phyloP scores from a whole-genome alignment of 768 basidiomycete species.

The Brasilioporus rufonigricans region DNA sequence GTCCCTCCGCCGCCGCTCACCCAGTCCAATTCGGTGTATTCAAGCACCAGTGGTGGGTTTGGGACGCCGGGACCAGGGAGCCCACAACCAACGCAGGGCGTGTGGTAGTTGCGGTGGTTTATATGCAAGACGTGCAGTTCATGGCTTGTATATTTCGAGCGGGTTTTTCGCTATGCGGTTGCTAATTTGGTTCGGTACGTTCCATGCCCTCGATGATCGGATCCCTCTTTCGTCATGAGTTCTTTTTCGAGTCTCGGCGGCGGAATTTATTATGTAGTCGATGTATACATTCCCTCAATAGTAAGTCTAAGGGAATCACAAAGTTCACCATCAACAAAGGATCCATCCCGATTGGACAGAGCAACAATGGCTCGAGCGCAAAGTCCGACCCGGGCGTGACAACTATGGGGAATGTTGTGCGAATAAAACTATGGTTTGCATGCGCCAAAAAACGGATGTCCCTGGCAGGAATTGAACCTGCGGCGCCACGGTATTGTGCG shows the following conservation, averaged over 20 bases:
- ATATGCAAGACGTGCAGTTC: neutral
- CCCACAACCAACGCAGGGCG: slow-evolving; percentile 25
- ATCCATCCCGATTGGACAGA: neutral
- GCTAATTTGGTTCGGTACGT: slow-evolving; percentile 1
- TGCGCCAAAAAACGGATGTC: slow-evolving; percentile 24
- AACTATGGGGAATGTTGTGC: neutral
- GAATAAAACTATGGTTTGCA: neutral
- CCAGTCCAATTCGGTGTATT: slow-evolving; percentile 33
- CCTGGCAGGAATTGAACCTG: slow-evolving; percentile 40
- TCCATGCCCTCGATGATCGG: neutral
- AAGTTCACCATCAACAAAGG: neutral
- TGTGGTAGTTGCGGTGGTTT: slow-evolving; percentile 20
- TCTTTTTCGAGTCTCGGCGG: neutral
- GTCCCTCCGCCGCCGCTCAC: slow-evolving; percentile 16
- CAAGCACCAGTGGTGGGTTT: slow-evolving; percentile 25
- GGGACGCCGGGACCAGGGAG: slow-evolving; percentile 23
- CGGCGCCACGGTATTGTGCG: slow-evolving; percentile 35
- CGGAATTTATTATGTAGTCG: neutral
- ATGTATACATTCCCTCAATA: neutral
- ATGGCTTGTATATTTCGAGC: neutral
- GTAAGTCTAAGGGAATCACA: neutral
- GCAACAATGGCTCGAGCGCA: neutral
- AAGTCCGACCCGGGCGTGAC: too few relatives aligned
- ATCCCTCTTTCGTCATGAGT: neutral
- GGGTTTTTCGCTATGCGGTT: neutral